These are phyloP conservation scores for Exophiala phaeomuriformis DNA, from an alignment of 2,329 filamentous ascomycete genomes.

Conservation along the genomic window DNA sequence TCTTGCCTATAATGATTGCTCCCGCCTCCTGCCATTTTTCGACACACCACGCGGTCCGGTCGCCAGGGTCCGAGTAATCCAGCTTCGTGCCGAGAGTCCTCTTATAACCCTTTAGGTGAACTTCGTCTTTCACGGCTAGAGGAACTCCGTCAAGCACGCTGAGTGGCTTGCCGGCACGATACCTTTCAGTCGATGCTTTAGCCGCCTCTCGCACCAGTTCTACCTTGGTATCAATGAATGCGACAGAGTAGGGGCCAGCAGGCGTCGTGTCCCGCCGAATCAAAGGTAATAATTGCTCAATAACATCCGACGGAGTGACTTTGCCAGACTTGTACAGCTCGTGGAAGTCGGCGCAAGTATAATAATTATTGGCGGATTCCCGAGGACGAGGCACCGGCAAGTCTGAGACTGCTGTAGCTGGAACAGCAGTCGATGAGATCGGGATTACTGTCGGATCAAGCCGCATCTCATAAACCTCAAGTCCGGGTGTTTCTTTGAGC, in stretches of 20 bases:
- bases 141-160: constrained; percentile 74
- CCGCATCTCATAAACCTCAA: constrained; percentile 49
- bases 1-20: constrained; percentile 67
- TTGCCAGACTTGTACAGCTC: constrained; percentile 62
- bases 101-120: constrained; percentile 62
- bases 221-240: constrained; percentile 62
- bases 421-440: constrained; percentile 25
- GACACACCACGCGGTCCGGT: constrained; percentile 61
- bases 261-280: constrained; percentile 54
- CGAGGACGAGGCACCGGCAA: constrained; percentile 33
- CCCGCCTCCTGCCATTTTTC: constrained; percentile 65
- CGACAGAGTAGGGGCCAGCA: constrained; percentile 57
- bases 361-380: constrained; percentile 46
- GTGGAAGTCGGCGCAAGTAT: constrained; percentile 69
- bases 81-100: constrained; percentile 58
- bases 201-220: constrained; percentile 61
- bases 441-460: constrained; percentile 54
- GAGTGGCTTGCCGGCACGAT: constrained; percentile 57
- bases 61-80: constrained; percentile 44
- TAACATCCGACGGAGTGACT: constrained; percentile 65
- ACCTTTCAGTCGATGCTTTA: constrained; percentile 64
- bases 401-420: constrained; percentile 10
- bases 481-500: constrained; percentile 48
- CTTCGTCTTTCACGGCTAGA: constrained; percentile 76
- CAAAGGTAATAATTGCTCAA: constrained; percentile 62